Evolutionary conservation across 2,329 filamentous ascomycete genomes (phyloP), one percentile per base, ranked within the genome.

Genomic region (Nothophoma quercina): DNA sequence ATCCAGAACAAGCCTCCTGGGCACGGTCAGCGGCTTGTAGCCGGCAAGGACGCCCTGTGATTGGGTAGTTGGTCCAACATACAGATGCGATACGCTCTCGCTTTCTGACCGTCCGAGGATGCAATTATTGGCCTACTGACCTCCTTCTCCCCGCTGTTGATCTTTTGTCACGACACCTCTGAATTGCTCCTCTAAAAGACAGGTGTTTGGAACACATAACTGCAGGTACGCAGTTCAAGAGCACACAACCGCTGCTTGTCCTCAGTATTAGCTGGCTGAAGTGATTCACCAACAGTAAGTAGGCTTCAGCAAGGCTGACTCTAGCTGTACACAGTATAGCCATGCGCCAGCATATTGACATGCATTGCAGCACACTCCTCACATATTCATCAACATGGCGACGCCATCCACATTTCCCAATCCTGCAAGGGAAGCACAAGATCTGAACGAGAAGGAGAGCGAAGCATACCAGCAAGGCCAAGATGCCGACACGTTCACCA

Each of bases 401-500:
- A 64, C 62, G 18, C 59, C 66, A 13, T 58, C 55, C 12, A 55
- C 60, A 28, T 48, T 54, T 23, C 45, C 56, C 2, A 62, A 65
- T 32, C 55, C 64, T 5, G 34, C 49, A 15, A 47, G 50, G 41
- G 64, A 68, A 33, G 41, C 60, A 33, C 39, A 53, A 51, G 55
- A 66, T 22, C 46, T 68, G 3, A 43, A 68, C 16, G 60, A 65
- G 35, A 63, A 64, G 32, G 44, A 42, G 13, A 55, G 54, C 25
- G 58, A 65, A 41, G 62, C 65, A 51, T 68, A 64, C 44, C 57
- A 64, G 41, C 56, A 70, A 54, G 59, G 62, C 8, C 63, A 68
- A 15, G 67, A 70, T 48, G 64, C 60, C 46, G 67, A 72, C 18
- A 48, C 55, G n/a, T 59, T 59, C 34, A 40, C 49, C 22, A 43